Evolutionary conservation across 352 stramenopile species (phyloP).

Genomic region (Phytopythium mirpurense): DNA sequence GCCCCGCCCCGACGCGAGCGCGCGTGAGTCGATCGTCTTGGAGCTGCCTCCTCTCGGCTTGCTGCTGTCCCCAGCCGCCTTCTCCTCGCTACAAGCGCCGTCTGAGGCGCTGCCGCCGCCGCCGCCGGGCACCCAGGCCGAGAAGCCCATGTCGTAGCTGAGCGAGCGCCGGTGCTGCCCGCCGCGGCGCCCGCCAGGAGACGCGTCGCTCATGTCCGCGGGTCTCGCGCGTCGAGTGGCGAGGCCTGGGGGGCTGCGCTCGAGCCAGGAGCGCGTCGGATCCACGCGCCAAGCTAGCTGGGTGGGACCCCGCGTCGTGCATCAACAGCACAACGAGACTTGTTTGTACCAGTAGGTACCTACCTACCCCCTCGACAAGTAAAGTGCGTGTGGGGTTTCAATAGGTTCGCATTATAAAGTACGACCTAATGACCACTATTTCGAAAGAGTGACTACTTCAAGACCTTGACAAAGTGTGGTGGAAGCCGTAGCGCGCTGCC

Average conservation of each 20-base stretch:
- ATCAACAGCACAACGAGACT: too few species aligned
- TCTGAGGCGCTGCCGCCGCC: not conserved
- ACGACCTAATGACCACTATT: too few species aligned
- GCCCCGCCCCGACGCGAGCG: not conserved
- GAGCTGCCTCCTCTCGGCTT: constrained; percentile 7
- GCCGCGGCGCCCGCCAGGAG: not conserved
- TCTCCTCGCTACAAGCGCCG: constrained; percentile 3
- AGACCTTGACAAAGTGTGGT: constrained; percentile 39
- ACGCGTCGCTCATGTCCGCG: constrained; percentile 7
- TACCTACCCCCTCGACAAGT: too few species aligned
- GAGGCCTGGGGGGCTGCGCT: not conserved
- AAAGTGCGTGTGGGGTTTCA: too few species aligned
- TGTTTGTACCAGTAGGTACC: too few species aligned
- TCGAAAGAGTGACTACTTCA: not conserved
- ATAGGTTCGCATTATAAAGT: too few species aligned
- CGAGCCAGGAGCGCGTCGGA: not conserved
- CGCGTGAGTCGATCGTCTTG: constrained; percentile 8
- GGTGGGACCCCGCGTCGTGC: not conserved
- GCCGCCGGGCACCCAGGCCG: constrained; percentile 2
- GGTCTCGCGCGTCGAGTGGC: not conserved
- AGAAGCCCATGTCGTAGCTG: constrained; percentile 7
- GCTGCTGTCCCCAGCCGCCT: not conserved
- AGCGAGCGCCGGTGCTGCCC: constrained; percentile 3
- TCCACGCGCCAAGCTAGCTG: not conserved
- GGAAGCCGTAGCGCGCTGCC: constrained; percentile 18